Base-by-base conservation (phyloP, 768 basidiomycete species). In the Kwoniella botswanensis region DNA sequence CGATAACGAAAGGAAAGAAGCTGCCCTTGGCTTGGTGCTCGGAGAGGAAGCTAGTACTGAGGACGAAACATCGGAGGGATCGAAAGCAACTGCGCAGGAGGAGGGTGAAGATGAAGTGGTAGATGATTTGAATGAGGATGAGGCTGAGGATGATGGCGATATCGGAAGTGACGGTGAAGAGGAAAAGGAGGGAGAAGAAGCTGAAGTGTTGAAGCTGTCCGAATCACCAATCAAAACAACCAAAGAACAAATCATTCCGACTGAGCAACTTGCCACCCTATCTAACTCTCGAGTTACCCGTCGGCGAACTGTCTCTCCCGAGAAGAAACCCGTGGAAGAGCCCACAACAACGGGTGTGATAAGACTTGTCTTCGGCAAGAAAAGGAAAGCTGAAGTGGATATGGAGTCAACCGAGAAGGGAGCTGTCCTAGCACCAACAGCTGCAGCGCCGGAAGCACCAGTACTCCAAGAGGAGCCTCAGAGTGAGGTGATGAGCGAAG, bases 381-480 rank as follows among this genome's bases (percentile, higher is more conserved):
- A 71, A 35, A 29, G 70, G 21, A 71, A 71, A 42, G 70, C 65
- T 17, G 70, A 71, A 17, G 70, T 12, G 3, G 64, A 21, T 7
- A 41, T 50, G 10, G 57, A 53, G 12, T 18, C 50, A 21, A 53
- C 44, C 13, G 46, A 68, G 46, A 41, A 42, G 21, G 71, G 65
- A 55, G 63, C 59, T 12, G 18, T 21, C 15, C 35, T 54, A 22
- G 54, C 26, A n/a, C 53, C 46, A 24, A 12, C 24, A 35, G 10
- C 43, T 24, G 55, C 11, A 10, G 29, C 35, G 18, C n/a, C 60
- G 41, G 11, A 41, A 22, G 64, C 50, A n/a, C 60, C 41, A 42
- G 22, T 43, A 2, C 41, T 46, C 9, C 18, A 22, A 12, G 59
- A 70, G 44, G 22, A 46, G n/a, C 4, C 29, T 29, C 44, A 52